Evolutionary conservation across 108 stramenopile genomes (phyloP).

Genomic region (Stephanodiscus triporus): DNA sequence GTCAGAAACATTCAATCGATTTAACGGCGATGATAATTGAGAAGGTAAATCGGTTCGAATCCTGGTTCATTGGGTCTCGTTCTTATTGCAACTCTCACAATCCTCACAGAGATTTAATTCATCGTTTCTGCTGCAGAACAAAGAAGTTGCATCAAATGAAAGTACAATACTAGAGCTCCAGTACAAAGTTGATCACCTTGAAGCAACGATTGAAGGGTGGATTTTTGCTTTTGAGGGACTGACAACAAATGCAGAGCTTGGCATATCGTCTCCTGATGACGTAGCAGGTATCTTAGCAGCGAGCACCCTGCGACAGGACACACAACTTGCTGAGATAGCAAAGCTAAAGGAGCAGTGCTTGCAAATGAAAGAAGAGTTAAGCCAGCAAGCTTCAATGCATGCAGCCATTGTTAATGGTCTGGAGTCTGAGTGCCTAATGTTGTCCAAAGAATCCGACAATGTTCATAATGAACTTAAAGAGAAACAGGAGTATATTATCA

Average conservation of each 20-base stretch:
- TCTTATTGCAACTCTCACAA: too few relatives aligned
- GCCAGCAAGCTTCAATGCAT: slow-evolving; percentile 38
- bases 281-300: not conserved
- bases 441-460: slow-evolving; percentile 24
- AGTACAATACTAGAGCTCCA: slow-evolving; percentile 26
- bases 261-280: slow-evolving; percentile 2
- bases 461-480: slow-evolving; percentile 1
- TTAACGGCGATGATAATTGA: slow-evolving; percentile 34
- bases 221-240: slow-evolving; percentile 15
- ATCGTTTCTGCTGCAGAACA: slow-evolving; percentile 21
- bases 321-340: slow-evolving; percentile 15
- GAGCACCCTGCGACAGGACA: slow-evolving; percentile 12
- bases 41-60: slow-evolving; percentile 19
- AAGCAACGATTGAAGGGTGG: slow-evolving; percentile 24
- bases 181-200: slow-evolving; percentile 34
- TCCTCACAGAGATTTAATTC: not conserved
- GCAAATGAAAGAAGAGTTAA: slow-evolving; percentile 16
- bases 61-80: not conserved
- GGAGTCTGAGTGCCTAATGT: slow-evolving; percentile 28
- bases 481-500: slow-evolving; percentile 18
- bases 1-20: slow-evolving; percentile 25
- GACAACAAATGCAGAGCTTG: not conserved
- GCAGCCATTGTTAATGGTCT: slow-evolving; percentile 41
- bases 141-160: slow-evolving; percentile 38
- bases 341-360: slow-evolving; percentile 32